These are phyloP conservation scores for Filosporella fistucella DNA, from an alignment of 495 filamentous ascomycete genomes.

Conservation along the genomic window DNA sequence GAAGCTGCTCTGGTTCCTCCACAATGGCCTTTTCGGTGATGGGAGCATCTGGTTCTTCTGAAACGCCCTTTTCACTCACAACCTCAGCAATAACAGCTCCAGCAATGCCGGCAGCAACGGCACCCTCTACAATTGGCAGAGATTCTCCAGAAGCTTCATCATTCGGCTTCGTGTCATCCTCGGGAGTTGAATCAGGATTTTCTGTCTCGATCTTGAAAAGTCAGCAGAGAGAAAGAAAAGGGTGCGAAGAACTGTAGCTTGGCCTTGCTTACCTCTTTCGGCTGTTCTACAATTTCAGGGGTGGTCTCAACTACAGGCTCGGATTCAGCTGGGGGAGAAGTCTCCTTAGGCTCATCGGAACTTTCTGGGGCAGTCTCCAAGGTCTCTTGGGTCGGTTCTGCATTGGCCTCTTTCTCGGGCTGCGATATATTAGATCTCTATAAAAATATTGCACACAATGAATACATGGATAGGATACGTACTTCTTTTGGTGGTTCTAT, in stretches of 20 bases:
- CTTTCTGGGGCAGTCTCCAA: neutral
- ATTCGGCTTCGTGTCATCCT: neutral
- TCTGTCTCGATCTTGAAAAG: neutral
- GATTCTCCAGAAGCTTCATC: constrained; percentile 4
- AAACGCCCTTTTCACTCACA: neutral
- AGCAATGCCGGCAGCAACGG: constrained; percentile 9
- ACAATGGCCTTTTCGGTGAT: constrained; percentile 18
- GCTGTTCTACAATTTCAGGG: neutral
- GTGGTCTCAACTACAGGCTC: neutral
- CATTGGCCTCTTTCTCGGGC: constrained; percentile 11
- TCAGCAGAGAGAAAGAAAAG: too few species aligned
- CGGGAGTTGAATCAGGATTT: neutral
- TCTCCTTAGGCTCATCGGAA: neutral
- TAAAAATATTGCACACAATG: too few species aligned
- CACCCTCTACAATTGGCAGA: constrained; percentile 8
- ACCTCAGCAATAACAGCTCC: constrained; percentile 11
- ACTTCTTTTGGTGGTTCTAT: neutral
- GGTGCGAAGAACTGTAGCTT: too few species aligned
- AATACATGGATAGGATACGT: too few species aligned
- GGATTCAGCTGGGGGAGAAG: neutral
- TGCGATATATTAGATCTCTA: too few species aligned
- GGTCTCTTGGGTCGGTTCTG: neutral
- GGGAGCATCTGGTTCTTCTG: constrained; percentile 8
- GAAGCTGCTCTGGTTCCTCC: constrained; percentile 18
- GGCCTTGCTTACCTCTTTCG: constrained; percentile 1